Base-by-base conservation (phyloP, 768 basidiomycete genomes). In the Boletellus sp. region DNA sequence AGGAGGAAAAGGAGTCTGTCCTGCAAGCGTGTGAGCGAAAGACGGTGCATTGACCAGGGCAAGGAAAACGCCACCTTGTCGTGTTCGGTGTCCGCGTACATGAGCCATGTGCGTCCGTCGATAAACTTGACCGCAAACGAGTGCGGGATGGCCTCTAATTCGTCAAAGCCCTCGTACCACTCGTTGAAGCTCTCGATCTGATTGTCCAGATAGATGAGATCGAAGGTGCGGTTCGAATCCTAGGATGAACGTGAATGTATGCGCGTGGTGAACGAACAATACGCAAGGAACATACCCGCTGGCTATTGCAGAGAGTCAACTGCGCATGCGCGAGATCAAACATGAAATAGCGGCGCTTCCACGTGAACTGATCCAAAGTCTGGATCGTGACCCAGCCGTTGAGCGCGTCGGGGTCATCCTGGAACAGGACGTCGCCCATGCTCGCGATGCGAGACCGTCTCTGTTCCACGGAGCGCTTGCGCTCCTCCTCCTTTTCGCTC, bases 121-220 rank as follows among this genome's bases (percentile, higher is more conserved):
- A 69, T 71, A 61, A 85, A 84, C 52, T 82, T 82, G 23, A 86
- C 66, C 2, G 78, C 85, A 66, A 87, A 85, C 1, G 85, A 83
- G 50, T 81, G 72, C 4, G 81, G 75, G 44, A 87, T 84, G 10
- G 83, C 76, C 60, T 81, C 75, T 31, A 87, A 63, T 40, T 84
- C 81, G 49, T 86, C 84, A 50, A 79, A 84, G 6, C 84, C 84
- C 48, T 86, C 80, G 48, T 78, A 72, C 78, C 82, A 84, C 56
- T 86, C 85, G 50, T 73, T 72, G 45, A 85, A 54, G 9, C 67
- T 76, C 39, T 64, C 67, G 15, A 83, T 59, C 9, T 71, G 67
- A 9, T 76, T 77, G 5, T 74, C 70, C 36, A 86, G 63, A 33
- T 75, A 64, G n/a, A 82, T 45, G 38, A 74, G 46, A 24, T 70